Evolutionary conservation across 2,329 filamentous ascomycete genomes (phyloP).

Genomic region (Lasiodiplodia sp.): DNA sequence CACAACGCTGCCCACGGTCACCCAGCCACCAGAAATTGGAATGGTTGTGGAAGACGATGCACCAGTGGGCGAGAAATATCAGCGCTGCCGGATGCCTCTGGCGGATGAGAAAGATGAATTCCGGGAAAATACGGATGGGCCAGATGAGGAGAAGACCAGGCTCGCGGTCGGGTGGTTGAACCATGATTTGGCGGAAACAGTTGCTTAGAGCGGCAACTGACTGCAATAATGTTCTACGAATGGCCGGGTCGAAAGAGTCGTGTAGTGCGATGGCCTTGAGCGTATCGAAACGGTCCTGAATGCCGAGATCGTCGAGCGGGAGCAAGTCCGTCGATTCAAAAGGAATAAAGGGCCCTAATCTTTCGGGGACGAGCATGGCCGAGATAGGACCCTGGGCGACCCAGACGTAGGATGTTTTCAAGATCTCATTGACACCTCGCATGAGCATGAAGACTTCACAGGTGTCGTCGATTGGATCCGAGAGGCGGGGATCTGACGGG

Average conservation of each 20-base stretch:
- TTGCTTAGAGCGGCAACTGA: conserved; percentile 21
- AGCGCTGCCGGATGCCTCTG: conserved; percentile 45
- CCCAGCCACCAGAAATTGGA: conserved; percentile 50
- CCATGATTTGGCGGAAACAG: conserved; percentile 23
- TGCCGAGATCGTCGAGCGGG: conserved; percentile 20
- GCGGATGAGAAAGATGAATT: conserved; percentile 43
- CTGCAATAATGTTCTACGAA: conserved; percentile 17
- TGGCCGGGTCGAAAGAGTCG: conserved; percentile 20
- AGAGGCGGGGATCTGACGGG: conserved; percentile 26
- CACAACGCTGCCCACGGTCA: conserved; percentile 38
- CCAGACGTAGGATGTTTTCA: conserved; percentile 24
- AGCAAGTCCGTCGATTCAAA: conserved; percentile 17
- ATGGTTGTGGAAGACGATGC: conserved; percentile 46
- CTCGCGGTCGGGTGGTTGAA: conserved; percentile 40
- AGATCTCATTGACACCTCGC: conserved; percentile 44
- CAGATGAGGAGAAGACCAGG: conserved; percentile 47
- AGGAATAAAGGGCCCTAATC: conserved; percentile 9
- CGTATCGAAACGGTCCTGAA: conserved; percentile 26
- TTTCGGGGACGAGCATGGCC: conserved; percentile 24
- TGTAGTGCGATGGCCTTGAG: conserved; percentile 8
- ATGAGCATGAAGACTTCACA: conserved; percentile 46
- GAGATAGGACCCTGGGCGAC: conserved; percentile 2
- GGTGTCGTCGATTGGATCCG: conserved; percentile 40
- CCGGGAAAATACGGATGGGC: conserved; percentile 46
- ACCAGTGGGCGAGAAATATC: conserved; percentile 49